Percentiles rank a stretch among this genome's conserved stretches.
Evolutionary conservation across 2,329 filamentous ascomycete genomes (phyloP).

Genomic region (Fusarium algeriense): DNA sequence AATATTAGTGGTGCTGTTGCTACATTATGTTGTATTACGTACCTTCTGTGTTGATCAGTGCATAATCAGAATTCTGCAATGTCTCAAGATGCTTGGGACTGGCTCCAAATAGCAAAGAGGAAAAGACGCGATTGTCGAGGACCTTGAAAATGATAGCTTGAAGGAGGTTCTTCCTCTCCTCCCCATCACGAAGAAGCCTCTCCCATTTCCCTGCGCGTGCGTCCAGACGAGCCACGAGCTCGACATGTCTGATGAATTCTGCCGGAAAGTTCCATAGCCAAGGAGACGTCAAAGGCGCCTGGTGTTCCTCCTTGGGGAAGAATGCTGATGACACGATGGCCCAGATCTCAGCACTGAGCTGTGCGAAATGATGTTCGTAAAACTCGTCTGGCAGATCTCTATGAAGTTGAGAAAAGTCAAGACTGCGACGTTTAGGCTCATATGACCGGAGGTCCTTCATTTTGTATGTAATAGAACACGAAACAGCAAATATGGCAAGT

Average conservation of each 20-base stretch:
- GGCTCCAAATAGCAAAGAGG: conserved; percentile 50
- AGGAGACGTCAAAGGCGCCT: conserved; percentile 26
- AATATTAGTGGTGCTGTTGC: conserved; percentile 10
- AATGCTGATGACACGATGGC: conserved; percentile 40
- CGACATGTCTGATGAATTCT: conserved; percentile 45
- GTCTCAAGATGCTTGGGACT: conserved; percentile 38
- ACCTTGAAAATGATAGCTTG: conserved; percentile 49
- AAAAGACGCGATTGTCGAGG: conserved; percentile 47
- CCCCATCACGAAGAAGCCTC: conserved; percentile 40
- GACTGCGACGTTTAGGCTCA: conserved; percentile 28
- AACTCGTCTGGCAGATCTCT: conserved; percentile 37
- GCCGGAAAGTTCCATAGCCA: conserved; percentile 42
- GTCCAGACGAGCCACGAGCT: conserved; percentile 48
- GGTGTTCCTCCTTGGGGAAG: conserved; percentile 8
- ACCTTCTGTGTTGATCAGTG: conserved; percentile 48
- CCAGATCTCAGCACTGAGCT: conserved; percentile 43
- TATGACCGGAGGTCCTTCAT: conserved; percentile 37
- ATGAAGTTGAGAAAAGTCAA: conserved; percentile 29
- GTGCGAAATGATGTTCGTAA: conserved; percentile 40
- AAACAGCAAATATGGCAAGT: background rate
- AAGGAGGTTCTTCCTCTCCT: conserved; percentile 45
- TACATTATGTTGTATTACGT: conserved; percentile 4
- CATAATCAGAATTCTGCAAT: conserved; percentile 42
- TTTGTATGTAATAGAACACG: conserved; percentile 3
- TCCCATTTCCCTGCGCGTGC: conserved; percentile 46